Conservation (phyloP, 257 asterid genomes). For the Solanum rostratum region DNA sequence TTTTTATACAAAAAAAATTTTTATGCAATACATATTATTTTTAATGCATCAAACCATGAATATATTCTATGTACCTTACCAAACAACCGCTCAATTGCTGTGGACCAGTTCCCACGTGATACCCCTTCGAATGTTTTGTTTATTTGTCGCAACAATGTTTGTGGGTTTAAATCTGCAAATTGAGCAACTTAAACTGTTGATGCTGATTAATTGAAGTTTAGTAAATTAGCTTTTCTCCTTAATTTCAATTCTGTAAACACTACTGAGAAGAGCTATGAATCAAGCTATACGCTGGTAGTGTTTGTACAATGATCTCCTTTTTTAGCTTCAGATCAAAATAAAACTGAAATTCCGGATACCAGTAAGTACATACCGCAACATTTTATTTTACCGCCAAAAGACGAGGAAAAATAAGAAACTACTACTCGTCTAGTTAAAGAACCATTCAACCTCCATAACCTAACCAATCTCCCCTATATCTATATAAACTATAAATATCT, state of each 20-base stretch:
- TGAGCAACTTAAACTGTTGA: too few relatives aligned
- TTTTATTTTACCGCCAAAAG: neutral
- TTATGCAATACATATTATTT: too few relatives aligned
- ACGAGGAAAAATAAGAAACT: neutral
- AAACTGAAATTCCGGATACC: neutral
- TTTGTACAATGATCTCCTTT: neutral
- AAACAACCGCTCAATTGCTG: too few relatives aligned
- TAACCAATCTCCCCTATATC: neutral
- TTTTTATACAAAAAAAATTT: too few relatives aligned
- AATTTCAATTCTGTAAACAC: neutral
- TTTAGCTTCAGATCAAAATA: neutral
- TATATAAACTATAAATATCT: neutral
- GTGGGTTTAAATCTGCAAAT: too few relatives aligned
- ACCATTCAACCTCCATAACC: neutral
- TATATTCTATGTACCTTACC: too few relatives aligned
- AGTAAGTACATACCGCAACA: neutral
- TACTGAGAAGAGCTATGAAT: neutral
- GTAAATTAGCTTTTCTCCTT: too few relatives aligned
- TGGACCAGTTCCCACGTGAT: too few relatives aligned
- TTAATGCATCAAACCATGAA: too few relatives aligned
- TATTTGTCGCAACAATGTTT: too few relatives aligned
- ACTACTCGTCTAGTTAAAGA: neutral
- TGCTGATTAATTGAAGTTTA: neutral
- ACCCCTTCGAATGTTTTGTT: too few relatives aligned
- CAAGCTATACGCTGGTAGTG: neutral